A percentile compares a stretch with the other conserved stretches of the same genome.
These are phyloP conservation scores for Diplocarpon mali DNA, from an alignment of 2,329 filamentous ascomycete species.

Conservation along the genomic window DNA sequence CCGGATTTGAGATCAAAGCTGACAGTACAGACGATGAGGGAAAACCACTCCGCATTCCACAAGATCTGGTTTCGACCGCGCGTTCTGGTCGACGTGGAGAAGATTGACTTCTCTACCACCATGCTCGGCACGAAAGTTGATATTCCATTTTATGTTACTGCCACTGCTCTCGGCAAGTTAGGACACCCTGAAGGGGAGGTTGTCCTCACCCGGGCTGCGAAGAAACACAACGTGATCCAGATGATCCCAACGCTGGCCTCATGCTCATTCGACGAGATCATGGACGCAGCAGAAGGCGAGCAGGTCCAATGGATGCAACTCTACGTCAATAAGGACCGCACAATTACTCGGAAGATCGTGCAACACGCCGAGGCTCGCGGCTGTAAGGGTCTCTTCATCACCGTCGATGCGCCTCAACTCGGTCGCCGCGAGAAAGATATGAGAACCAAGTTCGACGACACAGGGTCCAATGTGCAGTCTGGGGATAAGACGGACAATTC, in stretches of 20 bases:
- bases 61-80: conserved; percentile 94
- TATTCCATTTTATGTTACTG: conserved; percentile 92
- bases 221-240: conserved; percentile 82
- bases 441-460: conserved; percentile 82
- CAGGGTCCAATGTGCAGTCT: conserved; percentile 70
- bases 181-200: conserved; percentile 92
- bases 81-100: conserved; percentile 79
- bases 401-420: conserved; percentile 91
- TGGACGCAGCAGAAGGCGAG: conserved; percentile 67
- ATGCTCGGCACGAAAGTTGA: conserved; percentile 83
- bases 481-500: conserved; percentile 69
- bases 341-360: conserved; percentile 82
- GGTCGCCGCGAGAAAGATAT: conserved; percentile 96
- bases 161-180: conserved; percentile 89
- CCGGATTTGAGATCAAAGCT: conserved; percentile 7
- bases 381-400: conserved; percentile 95
- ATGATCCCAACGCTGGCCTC: conserved; percentile 98
- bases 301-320: conserved; percentile 96
- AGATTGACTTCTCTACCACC: conserved; percentile 76
- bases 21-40: conserved; percentile 63
- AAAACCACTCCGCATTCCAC: conserved; percentile 94
- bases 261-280: conserved; percentile 94
- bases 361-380: conserved; percentile 83
- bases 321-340: conserved; percentile 87
- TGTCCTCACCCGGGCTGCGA: conserved; percentile 71